Conservation (phyloP, 1,284 basidiomycete genomes). For the Irpex sp. region DNA sequence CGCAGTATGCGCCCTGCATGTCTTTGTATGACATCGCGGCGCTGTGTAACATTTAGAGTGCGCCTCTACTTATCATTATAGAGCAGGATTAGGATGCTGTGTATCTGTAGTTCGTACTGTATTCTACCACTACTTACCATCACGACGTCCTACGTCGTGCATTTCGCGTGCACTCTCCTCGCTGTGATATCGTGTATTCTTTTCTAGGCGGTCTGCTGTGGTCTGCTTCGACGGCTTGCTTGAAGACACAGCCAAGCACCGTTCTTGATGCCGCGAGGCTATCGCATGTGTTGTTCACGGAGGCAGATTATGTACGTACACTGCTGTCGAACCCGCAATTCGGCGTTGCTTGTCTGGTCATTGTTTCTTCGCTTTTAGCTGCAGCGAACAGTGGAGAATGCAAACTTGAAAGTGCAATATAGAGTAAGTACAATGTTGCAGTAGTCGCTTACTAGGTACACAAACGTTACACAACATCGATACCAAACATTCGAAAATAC, state of each 20-base stretch:
- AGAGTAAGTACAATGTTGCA: no score
- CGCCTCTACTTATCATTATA: neutral
- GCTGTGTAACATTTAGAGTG: neutral
- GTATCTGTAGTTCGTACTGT: slow-evolving; percentile 7
- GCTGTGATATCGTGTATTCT: neutral
- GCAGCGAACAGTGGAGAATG: no score
- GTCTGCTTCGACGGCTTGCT: neutral
- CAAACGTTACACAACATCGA: neutral
- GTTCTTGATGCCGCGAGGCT: neutral
- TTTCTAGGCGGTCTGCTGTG: neutral
- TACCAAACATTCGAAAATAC: neutral
- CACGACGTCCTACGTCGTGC: neutral
- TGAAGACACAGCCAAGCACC: neutral
- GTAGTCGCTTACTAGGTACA: neutral
- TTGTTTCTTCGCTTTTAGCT: neutral
- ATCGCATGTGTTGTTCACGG: neutral
- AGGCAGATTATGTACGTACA: neutral
- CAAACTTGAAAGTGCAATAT: no score
- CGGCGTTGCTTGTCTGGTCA: neutral
- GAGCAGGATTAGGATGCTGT: slow-evolving; percentile 2
- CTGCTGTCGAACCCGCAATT: neutral
- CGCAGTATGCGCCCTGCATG: neutral
- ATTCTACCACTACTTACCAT: neutral
- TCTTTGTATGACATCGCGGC: neutral
- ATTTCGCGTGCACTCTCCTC: neutral